Evolutionary conservation across 345 rosid species (phyloP).

Genomic region (Combretum micranthum): DNA sequence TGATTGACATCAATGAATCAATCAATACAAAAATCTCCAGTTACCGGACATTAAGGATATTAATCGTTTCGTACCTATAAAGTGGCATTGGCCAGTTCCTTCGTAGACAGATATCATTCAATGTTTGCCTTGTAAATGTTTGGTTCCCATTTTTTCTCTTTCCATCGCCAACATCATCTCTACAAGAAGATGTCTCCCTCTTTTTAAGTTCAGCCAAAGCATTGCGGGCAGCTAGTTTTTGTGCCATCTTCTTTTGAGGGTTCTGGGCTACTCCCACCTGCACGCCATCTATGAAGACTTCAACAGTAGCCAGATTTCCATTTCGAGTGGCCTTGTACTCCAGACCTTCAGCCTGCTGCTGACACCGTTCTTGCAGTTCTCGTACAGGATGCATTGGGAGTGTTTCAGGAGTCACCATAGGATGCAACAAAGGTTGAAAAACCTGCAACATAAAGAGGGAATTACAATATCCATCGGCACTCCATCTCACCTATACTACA

Average conservation of each 20-base stretch:
- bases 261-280: slow-evolving; percentile 91
- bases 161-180: slow-evolving; percentile 44
- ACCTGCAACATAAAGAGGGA: slow-evolving; percentile 32
- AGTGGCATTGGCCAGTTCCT: slow-evolving; percentile 97
- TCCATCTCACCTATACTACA: too few species aligned
- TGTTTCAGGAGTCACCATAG: slow-evolving; percentile 98
- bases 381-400: slow-evolving; percentile 99
- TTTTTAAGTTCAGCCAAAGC: slow-evolving; percentile 79
- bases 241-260: slow-evolving; percentile 99
- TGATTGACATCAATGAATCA: slow-evolving; percentile 12
- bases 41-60: not conserved
- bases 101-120: slow-evolving; percentile 90
- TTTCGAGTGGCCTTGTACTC: slow-evolving; percentile 81
- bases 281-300: slow-evolving; percentile 89
- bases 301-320: slow-evolving; percentile 91
- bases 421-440: slow-evolving; percentile 88
- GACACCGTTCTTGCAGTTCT: slow-evolving; percentile 98
- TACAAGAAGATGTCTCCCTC: slow-evolving; percentile 59
- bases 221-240: slow-evolving; percentile 95
- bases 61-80: slow-evolving; percentile 50
- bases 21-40: not conserved
- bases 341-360: slow-evolving; percentile 96
- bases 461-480: not conserved
- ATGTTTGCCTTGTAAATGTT: slow-evolving; percentile 85
- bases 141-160: slow-evolving; percentile 78